Base-by-base conservation (phyloP, 2,329 filamentous ascomycete genomes). In the Cryphonectria parasitica region DNA sequence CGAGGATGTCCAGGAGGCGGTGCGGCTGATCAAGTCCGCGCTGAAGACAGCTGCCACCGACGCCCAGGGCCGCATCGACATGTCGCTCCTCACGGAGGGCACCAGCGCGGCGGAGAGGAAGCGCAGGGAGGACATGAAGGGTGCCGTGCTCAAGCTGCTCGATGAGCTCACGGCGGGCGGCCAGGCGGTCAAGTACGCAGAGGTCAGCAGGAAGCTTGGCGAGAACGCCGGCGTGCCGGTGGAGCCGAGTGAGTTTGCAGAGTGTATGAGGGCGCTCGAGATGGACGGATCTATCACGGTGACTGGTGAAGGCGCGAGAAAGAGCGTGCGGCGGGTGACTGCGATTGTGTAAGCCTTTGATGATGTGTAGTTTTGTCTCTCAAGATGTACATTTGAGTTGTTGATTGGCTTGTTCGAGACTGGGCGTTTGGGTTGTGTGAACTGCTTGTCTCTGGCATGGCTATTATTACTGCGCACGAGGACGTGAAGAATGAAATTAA, bases 31-130 rank as follows among this genome's bases (percentile, higher is more conserved):
- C 81, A 94, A 95, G 77, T 92, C 91, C 0, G 96, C 97, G 0
- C 89, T 99, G 78, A 98, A 98, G 86, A 97, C 97, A 74, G 93
- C 95, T 0, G 96, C 96, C n/a, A 99, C 97, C 0, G 97, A 99
- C 79, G 84, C 93, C 0, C 87, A 97, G 76, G 96, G 96, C 69
- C 87, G 97, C 70, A 98, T 99, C 77, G 96, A 99, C 79, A 98
- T 99, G 96, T 92, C 92, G 69, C 85, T 99, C 64, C 85, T 99
- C 73, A 98, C 95, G 0, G 96, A 98, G 78, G 96, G 96, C n/a
- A 97, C 93, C 2, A 94, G 92, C 75, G 90, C 94, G 0, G 90
- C 90, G n/a, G 96, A 98, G 80, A 87, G 96, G 66, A 90, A 93
- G 78, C 86, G 93, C 74, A 92, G 91, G 78, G 90, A 92, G 54